Conservation (phyloP, 306 rosid species). For the Lotus japonicus region DNA sequence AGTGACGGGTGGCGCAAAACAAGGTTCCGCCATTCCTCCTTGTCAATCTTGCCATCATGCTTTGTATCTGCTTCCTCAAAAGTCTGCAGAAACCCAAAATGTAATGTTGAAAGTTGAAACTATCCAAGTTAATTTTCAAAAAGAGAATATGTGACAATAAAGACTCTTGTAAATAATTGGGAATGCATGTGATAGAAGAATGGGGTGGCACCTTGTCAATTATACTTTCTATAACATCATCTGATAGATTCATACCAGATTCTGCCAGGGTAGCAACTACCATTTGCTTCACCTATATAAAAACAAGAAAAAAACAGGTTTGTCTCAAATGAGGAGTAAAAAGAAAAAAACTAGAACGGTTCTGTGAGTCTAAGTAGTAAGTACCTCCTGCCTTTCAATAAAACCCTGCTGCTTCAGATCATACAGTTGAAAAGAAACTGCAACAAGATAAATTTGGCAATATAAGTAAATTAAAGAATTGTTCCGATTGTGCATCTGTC, state of each 20-base stretch:
- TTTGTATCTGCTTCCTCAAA: constrained; percentile 99
- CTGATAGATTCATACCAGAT: constrained; percentile 98
- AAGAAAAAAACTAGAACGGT: background rate
- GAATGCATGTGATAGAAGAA: background rate
- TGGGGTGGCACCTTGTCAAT: constrained; percentile 74
- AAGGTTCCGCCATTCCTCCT: constrained; percentile 98
- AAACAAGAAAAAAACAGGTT: background rate
- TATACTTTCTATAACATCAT: constrained; percentile 95
- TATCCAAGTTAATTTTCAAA: background rate
- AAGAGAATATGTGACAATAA: background rate
- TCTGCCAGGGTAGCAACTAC: constrained; percentile 98
- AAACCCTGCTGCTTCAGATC: constrained; percentile 99
- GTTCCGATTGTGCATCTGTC: background rate
- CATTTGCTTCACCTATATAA: constrained; percentile 92
- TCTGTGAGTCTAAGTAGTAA: constrained; percentile 18
- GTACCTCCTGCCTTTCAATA: constrained; percentile 96
- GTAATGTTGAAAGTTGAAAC: background rate
- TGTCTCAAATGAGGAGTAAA: background rate
- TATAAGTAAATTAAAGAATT: background rate
- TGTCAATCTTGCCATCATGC: constrained; percentile 95
- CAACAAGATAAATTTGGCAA: constrained; percentile 17
- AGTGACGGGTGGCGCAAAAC: constrained; percentile 93
- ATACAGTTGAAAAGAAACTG: constrained; percentile 96
- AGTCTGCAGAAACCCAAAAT: constrained; percentile 45
- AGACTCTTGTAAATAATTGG: too few species aligned